Conservation (phyloP, 2,329 filamentous ascomycete genomes). For the Anthostomella pinea region DNA sequence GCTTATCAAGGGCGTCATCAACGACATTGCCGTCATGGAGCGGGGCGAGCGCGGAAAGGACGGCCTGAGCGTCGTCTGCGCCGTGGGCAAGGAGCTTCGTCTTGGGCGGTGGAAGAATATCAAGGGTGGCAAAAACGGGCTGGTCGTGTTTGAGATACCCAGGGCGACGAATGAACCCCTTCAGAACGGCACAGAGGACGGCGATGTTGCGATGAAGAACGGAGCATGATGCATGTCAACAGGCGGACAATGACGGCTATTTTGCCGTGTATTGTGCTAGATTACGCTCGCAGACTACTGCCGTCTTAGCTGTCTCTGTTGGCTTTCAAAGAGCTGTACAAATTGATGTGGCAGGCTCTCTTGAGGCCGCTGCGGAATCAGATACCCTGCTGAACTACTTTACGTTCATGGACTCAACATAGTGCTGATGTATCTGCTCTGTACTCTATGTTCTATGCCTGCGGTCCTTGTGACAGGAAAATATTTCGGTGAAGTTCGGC, state of each 20-base stretch:
- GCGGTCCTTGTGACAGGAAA: too few species aligned
- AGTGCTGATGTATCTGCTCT: too few species aligned
- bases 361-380: too few species aligned
- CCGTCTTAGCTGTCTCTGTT: too few species aligned
- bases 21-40: conserved; percentile 85
- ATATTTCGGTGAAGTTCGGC: too few species aligned
- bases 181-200: conserved; percentile 23
- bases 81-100: conserved; percentile 80
- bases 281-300: too few species aligned
- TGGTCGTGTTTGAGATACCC: conserved; percentile 83
- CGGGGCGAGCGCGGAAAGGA: conserved; percentile 72
- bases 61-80: conserved; percentile 81
- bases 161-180: conserved; percentile 32
- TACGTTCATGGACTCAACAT: too few species aligned
- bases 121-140: conserved; percentile 69
- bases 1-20: conserved; percentile 72
- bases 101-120: conserved; percentile 76
- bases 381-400: too few species aligned
- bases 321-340: too few species aligned
- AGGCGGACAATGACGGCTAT: conserved; percentile 3
- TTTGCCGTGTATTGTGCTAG: too few species aligned
- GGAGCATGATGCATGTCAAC: conserved; percentile 2
- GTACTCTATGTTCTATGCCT: too few species aligned
- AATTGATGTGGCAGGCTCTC: too few species aligned
- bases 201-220: conserved; percentile 18